These are phyloP conservation scores for Mycena citricolor DNA, from an alignment of 1,284 basidiomycete species.

Conservation along the genomic window DNA sequence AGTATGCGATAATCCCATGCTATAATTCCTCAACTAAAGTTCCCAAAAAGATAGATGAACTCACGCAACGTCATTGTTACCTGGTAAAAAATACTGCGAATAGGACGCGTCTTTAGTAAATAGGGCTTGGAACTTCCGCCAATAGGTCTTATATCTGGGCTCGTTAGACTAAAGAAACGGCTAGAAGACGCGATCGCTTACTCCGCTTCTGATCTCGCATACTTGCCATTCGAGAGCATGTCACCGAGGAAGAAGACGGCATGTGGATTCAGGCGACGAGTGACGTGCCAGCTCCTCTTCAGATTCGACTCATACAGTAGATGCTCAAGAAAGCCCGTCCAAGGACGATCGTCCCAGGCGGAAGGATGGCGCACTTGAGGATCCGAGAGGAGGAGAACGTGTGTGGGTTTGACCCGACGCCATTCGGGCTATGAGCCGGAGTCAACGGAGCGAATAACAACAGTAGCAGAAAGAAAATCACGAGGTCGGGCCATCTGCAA, in stretches of 20 bases:
- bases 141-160: slow-evolving; percentile 61
- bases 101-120: slow-evolving; percentile 48
- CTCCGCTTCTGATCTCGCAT: slow-evolving; percentile 60
- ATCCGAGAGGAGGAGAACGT: slow-evolving; percentile 75
- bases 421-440: slow-evolving; percentile 14
- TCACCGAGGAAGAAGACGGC: slow-evolving; percentile 81
- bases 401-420: slow-evolving; percentile 34
- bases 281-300: slow-evolving; percentile 73
- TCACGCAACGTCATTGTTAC: slow-evolving; percentile 84
- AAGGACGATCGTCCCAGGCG: slow-evolving; percentile 41
- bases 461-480: slow-evolving; percentile 24
- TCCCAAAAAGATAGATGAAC: slow-evolving; percentile 26
- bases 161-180: slow-evolving; percentile 13
- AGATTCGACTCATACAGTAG: slow-evolving; percentile 68
- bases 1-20: slow-evolving; percentile 53
- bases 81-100: slow-evolving; percentile 70
- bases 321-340: no score
- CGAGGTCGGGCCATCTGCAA: slow-evolving; percentile 54
- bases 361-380: slow-evolving; percentile 68
- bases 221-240: slow-evolving; percentile 72
- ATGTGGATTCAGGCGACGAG: slow-evolving; percentile 61
- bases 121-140: slow-evolving; percentile 58
- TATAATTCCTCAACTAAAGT: slow-evolving; percentile 25
- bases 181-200: slow-evolving; percentile 37
- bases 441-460: slow-evolving; percentile 8